Percentiles rank a stretch among this genome's conserved stretches.
phyloP scores from a whole-genome alignment of 1,139 yeast species.

The Candida albicans region DNA sequence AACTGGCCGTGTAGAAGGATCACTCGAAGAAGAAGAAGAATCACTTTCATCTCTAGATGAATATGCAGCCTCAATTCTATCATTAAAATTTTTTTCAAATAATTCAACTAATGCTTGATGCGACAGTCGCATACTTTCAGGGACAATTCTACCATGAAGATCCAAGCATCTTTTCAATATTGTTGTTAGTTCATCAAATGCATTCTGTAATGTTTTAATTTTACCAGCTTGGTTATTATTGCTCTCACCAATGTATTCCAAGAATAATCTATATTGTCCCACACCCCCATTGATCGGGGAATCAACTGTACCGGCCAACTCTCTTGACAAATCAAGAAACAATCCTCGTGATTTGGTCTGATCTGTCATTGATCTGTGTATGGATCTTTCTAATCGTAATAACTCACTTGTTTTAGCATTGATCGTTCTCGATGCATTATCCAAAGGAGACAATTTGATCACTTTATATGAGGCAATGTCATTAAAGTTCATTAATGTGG shows the following conservation, averaged over 20 bases:
- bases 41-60: conserved; percentile 3
- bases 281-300: conserved; percentile 94
- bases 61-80: conserved; percentile 12
- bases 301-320: conserved; percentile 84
- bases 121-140: conserved; percentile 54
- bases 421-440: conserved; percentile 74
- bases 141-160: conserved; percentile 67
- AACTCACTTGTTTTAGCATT: conserved; percentile 71
- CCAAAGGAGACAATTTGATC: conserved; percentile 75
- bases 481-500: conserved; percentile 83
- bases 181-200: conserved; percentile 69
- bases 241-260: conserved; percentile 42
- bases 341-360: conserved; percentile 50
- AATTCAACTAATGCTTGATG: conserved; percentile 70
- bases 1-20: conserved; percentile 2
- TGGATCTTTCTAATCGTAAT: conserved; percentile 64
- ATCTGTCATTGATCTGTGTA: conserved; percentile 56
- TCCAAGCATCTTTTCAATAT: conserved; percentile 66
- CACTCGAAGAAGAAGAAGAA: neutral
- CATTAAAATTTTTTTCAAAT: conserved; percentile 66
- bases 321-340: conserved; percentile 72
- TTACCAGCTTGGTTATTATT: conserved; percentile 46
- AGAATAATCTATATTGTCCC: conserved; percentile 75
- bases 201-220: conserved; percentile 51
- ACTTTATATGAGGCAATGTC: conserved; percentile 56